Evolutionary conservation across 2,329 filamentous ascomycete genomes (phyloP).

Genomic region (Drechslerella stenobrocha): DNA sequence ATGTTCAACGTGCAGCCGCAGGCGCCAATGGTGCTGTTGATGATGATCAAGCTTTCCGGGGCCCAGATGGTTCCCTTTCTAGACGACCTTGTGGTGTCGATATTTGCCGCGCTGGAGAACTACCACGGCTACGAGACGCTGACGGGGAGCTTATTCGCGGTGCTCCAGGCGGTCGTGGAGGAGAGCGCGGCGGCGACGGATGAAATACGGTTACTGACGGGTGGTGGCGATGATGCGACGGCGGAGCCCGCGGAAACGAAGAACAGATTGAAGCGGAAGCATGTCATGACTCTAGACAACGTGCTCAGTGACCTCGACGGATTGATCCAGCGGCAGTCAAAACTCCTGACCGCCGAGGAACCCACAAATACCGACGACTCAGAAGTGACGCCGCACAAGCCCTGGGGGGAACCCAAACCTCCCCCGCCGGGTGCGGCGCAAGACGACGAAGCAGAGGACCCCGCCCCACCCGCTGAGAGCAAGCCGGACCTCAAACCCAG

Average conservation of each 20-base stretch:
- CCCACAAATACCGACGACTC: constrained; percentile 55
- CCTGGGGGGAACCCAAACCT: constrained; percentile 56
- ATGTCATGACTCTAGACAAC: constrained; percentile 40
- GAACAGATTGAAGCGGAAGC: constrained; percentile 16
- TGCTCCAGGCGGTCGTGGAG: constrained; percentile 78
- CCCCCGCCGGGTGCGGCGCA: constrained; percentile 52
- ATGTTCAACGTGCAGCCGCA: constrained; percentile 90
- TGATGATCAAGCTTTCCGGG: constrained; percentile 91
- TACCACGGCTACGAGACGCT: constrained; percentile 90
- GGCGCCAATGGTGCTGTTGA: constrained; percentile 82
- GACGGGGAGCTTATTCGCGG: constrained; percentile 80
- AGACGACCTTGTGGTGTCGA: constrained; percentile 85
- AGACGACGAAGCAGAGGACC: constrained; percentile 52
- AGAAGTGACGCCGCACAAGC: constrained; percentile 53
- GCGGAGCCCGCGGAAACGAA: constrained; percentile 46
- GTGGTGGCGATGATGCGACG: neutral
- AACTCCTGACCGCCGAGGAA: constrained; percentile 14
- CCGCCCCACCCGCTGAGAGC: constrained; percentile 54
- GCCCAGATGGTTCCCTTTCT: constrained; percentile 80
- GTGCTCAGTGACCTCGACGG: constrained; percentile 42
- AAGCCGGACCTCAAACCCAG: constrained; percentile 68
- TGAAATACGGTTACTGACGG: constrained; percentile 55
- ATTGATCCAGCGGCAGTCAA: constrained; percentile 19
- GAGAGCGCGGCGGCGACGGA: constrained; percentile 69
- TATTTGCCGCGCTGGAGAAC: constrained; percentile 89